Conservation (phyloP, 2,329 filamentous ascomycete genomes). For the Cercospora zeina region DNA sequence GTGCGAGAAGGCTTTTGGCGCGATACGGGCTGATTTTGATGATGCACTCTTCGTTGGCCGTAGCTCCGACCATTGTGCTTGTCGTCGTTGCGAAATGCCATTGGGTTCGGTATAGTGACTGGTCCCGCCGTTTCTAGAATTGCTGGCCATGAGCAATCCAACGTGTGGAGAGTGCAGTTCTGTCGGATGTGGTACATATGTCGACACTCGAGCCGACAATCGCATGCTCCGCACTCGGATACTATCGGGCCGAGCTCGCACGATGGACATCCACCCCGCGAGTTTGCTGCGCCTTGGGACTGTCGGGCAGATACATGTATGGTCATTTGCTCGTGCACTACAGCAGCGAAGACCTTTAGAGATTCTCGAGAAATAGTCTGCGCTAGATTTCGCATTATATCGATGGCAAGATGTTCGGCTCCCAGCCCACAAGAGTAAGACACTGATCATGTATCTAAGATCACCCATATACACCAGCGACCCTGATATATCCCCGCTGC, state of each 20-base stretch:
- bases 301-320: no score
- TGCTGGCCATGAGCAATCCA: no score
- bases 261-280: neutral
- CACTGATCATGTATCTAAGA: neutral
- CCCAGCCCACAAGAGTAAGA: neutral
- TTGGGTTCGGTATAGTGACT: neutral
- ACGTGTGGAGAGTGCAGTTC: neutral
- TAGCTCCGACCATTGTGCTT: slow-evolving; percentile 15
- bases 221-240: slow-evolving; percentile 1
- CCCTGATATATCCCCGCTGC: neutral
- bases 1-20: neutral
- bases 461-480: neutral
- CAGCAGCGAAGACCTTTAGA: no score
- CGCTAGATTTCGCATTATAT: neutral
- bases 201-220: neutral
- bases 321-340: no score
- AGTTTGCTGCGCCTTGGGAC: neutral
- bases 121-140: neutral
- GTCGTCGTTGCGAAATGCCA: slow-evolving; percentile 1
- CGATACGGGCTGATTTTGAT: neutral
- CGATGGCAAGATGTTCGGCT: neutral
- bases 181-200: neutral
- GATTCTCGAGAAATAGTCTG: no score
- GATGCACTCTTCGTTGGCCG: neutral
- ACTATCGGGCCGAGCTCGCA: neutral